Percentiles rank a stretch among this genome's conserved stretches.
Evolutionary conservation across 2,329 filamentous ascomycete species (phyloP).

Genomic region (Pseudogymnoascus sp.): DNA sequence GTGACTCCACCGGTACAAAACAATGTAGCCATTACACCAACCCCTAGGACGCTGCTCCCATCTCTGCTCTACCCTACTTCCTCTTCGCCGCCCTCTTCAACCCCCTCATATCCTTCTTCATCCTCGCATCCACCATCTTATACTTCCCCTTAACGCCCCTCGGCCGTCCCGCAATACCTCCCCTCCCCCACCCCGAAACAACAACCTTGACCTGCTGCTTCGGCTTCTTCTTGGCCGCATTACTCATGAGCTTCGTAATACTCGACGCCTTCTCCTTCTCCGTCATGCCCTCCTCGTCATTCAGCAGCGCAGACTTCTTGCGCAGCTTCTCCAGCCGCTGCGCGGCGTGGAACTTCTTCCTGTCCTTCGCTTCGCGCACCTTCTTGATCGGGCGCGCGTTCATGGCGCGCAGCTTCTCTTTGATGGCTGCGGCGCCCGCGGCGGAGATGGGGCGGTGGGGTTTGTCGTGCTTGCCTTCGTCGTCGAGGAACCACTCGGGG

Average conservation of each 20-base stretch:
- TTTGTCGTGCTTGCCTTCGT: conserved; percentile 77
- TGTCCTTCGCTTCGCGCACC: conserved; percentile 88
- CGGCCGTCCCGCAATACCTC: conserved; percentile 76
- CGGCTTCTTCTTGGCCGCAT: conserved; percentile 78
- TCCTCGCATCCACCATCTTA: conserved; percentile 88
- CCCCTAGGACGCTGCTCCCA: not conserved
- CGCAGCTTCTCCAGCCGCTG: conserved; percentile 87
- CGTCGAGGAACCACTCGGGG: conserved; percentile 96
- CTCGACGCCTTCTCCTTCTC: conserved; percentile 91
- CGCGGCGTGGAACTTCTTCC: conserved; percentile 94
- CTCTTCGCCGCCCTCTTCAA: conserved; percentile 75
- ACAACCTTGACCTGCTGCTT: conserved; percentile 78
- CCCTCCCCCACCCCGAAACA: conserved; percentile 76
- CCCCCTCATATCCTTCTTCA: conserved; percentile 93
- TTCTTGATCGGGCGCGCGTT: conserved; percentile 99
- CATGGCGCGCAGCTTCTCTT: conserved; percentile 84
- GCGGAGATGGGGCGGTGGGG: conserved; percentile 84
- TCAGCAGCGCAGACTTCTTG: conserved; percentile 90
- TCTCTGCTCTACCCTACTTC: conserved; percentile 38
- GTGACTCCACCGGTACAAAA: not conserved
- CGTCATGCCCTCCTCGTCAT: conserved; percentile 82
- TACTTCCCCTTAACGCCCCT: conserved; percentile 92
- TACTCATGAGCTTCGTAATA: conserved; percentile 73
- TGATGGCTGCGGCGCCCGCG: conserved; percentile 82
- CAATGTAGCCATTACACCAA: not conserved